These are phyloP conservation scores for Coemansia sp. DNA, from an alignment of 192 early-diverging fungal species.

Conservation along the genomic window DNA sequence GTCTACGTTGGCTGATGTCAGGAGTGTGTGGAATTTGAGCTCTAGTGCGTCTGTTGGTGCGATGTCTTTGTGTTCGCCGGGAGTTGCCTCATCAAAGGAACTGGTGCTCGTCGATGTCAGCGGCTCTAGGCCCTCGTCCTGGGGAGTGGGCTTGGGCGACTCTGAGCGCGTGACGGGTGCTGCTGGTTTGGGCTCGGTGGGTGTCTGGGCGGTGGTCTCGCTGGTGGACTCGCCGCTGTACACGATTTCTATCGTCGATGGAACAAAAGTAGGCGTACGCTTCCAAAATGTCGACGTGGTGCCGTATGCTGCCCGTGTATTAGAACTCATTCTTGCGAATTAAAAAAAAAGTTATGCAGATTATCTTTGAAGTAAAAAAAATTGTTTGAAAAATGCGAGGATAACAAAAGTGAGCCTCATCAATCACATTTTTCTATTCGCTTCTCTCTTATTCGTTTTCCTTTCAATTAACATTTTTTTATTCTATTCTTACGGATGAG, in stretches of 20 bases:
- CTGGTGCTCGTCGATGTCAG: neutral
- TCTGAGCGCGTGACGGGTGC: neutral
- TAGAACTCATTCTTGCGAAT: conserved; percentile 21
- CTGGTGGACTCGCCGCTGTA: conserved; percentile 18
- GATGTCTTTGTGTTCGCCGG: neutral
- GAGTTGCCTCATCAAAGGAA: neutral
- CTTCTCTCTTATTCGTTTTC: neutral
- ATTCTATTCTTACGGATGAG: neutral
- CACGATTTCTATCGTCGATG: conserved; percentile 25
- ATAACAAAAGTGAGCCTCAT: neutral
- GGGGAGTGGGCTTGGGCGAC: neutral
- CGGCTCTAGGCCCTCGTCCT: neutral
- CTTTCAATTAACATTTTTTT: neutral
- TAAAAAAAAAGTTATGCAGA: neutral
- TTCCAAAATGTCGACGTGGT: conserved; percentile 38
- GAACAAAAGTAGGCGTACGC: conserved; percentile 36
- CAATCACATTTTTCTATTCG: neutral
- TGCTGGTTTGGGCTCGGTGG: neutral
- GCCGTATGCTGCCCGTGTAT: conserved; percentile 10
- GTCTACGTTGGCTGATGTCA: conserved; percentile 69
- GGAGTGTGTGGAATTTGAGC: conserved; percentile 60
- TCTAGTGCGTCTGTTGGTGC: conserved; percentile 4
- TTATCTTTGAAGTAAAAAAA: too few species aligned
- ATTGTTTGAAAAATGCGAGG: too few species aligned
- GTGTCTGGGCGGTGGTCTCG: neutral